These are phyloP conservation scores for Umbelopsis sp. DNA, from an alignment of 192 early-diverging fungal genomes.

Conservation along the genomic window DNA sequence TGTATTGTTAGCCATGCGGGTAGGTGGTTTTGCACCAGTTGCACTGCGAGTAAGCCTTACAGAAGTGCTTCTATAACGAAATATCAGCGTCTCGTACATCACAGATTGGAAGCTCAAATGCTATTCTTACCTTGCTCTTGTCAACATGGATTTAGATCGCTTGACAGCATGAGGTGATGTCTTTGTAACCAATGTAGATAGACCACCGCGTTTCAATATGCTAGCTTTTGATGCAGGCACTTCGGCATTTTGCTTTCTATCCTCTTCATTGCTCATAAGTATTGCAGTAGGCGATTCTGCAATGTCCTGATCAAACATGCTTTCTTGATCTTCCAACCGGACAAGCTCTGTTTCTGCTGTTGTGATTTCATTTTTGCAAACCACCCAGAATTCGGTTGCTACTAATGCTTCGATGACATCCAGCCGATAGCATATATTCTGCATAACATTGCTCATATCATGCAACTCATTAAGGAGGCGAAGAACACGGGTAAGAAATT, in stretches of 20 bases:
- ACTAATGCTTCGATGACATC: neutral
- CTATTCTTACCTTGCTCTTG: slow-evolving; percentile 21
- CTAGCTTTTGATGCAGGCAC: neutral
- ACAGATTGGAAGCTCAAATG: no score
- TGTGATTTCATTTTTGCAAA: slow-evolving; percentile 46
- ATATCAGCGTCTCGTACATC: neutral
- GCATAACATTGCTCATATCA: slow-evolving; percentile 11
- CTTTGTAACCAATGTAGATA: slow-evolving; percentile 32
- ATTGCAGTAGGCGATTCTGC: neutral
- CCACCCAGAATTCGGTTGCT: slow-evolving; percentile 48
- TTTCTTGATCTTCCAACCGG: slow-evolving; percentile 38
- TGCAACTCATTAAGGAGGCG: neutral
- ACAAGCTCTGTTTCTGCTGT: slow-evolving; percentile 45
- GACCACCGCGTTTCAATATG: slow-evolving; percentile 35
- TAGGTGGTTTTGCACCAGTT: neutral
- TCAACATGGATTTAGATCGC: slow-evolving; percentile 21
- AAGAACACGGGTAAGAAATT: neutral
- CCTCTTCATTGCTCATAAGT: neutral
- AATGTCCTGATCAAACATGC: neutral
- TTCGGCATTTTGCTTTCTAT: neutral
- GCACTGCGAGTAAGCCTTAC: neutral
- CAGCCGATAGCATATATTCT: neutral
- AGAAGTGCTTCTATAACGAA: neutral
- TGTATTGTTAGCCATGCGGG: neutral
- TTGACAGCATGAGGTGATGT: slow-evolving; percentile 42